These are phyloP conservation scores for Kazachstania viticola DNA, from an alignment of 805 yeast genomes.

Conservation along the genomic window DNA sequence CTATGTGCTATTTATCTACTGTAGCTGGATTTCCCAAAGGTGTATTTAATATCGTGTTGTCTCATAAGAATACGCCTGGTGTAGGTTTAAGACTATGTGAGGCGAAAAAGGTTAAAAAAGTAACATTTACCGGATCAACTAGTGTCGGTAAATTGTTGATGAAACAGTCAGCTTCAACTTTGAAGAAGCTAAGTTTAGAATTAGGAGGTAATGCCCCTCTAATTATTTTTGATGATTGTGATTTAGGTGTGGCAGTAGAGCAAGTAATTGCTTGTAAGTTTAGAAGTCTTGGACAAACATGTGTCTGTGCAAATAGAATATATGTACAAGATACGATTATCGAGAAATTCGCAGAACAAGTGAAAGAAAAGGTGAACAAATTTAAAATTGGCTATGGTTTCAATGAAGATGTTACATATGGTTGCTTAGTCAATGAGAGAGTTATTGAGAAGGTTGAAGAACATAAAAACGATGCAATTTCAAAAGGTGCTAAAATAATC, in stretches of 20 bases:
- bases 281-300: slow-evolving; percentile 53
- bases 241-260: slow-evolving; percentile 43
- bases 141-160: slow-evolving; percentile 48
- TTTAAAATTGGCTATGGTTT: slow-evolving; percentile 50
- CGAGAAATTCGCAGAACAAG: slow-evolving; percentile 35
- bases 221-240: slow-evolving; percentile 49
- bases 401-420: slow-evolving; percentile 40
- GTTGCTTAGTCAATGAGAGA: slow-evolving; percentile 41
- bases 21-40: slow-evolving; percentile 55
- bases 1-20: slow-evolving; percentile 42
- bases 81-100: slow-evolving; percentile 42
- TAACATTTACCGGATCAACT: slow-evolving; percentile 58
- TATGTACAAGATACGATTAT: slow-evolving; percentile 43
- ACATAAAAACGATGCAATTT: slow-evolving; percentile 42
- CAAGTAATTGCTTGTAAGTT: slow-evolving; percentile 45
- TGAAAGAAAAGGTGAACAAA: slow-evolving; percentile 34
- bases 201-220: slow-evolving; percentile 62
- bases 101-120: slow-evolving; percentile 38
- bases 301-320: slow-evolving; percentile 51
- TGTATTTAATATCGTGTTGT: slow-evolving; percentile 39
- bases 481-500: slow-evolving; percentile 42
- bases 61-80: slow-evolving; percentile 40
- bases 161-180: slow-evolving; percentile 43
- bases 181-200: slow-evolving; percentile 52
- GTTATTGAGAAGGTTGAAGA: slow-evolving; percentile 43